These are phyloP conservation scores for Tolypocladium tundrense DNA, from an alignment of 2,329 filamentous ascomycete species.

Conservation along the genomic window DNA sequence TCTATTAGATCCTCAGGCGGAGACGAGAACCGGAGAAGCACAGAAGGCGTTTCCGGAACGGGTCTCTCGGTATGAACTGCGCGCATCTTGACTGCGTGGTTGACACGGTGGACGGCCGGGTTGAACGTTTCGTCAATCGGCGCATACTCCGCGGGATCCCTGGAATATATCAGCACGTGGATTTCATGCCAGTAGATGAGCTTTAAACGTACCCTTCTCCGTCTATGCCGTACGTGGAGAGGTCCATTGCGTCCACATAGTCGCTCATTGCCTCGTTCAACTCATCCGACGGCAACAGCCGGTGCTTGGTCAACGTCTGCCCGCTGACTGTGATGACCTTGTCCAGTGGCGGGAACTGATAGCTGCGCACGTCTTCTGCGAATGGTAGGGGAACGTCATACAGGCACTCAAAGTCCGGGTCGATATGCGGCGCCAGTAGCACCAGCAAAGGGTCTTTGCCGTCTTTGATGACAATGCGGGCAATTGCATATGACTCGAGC, in stretches of 20 bases:
- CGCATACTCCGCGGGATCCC: slow-evolving; percentile 55
- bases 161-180: slow-evolving; percentile 8
- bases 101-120: slow-evolving; percentile 78
- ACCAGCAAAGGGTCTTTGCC: slow-evolving; percentile 67
- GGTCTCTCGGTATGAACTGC: slow-evolving; percentile 63
- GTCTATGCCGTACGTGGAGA: slow-evolving; percentile 60
- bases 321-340: slow-evolving; percentile 81
- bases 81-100: slow-evolving; percentile 73
- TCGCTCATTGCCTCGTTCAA: slow-evolving; percentile 75
- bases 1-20: slow-evolving; percentile 59
- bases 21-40: slow-evolving; percentile 61
- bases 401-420: slow-evolving; percentile 71
- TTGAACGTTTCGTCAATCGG: slow-evolving; percentile 74
- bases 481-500: slow-evolving; percentile 75
- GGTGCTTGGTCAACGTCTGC: slow-evolving; percentile 68
- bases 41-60: slow-evolving; percentile 50
- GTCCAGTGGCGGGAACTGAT: slow-evolving; percentile 84
- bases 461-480: slow-evolving; percentile 76
- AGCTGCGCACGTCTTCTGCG: slow-evolving; percentile 82
- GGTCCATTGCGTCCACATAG: slow-evolving; percentile 89
- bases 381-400: slow-evolving; percentile 89
- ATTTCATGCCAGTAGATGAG: too few species aligned
- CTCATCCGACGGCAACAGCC: slow-evolving; percentile 67
- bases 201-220: slow-evolving; percentile 54
- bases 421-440: slow-evolving; percentile 70